Base-by-base conservation (phyloP, 495 filamentous ascomycete species). In the Neurospora sp. region DNA sequence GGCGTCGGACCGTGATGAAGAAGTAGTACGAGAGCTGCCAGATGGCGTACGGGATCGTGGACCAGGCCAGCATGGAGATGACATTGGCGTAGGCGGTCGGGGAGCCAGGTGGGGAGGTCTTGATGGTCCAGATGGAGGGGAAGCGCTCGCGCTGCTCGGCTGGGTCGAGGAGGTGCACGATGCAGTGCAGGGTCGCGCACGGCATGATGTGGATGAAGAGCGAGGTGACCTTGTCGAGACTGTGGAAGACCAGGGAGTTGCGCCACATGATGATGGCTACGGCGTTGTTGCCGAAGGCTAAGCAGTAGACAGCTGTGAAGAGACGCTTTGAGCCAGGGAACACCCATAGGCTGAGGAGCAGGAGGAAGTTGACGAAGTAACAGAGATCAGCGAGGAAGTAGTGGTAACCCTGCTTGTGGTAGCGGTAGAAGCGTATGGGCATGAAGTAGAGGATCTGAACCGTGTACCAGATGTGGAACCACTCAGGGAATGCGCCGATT, bases 201-300 rank as follows among this genome's bases (percentile, higher is more conserved):
- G 96, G 96, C 94, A 98, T 98, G 77, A 99, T 97, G 83, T 99
- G 96, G 76, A 99, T 97, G 84, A 99, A 98, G 38, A 98, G 91
- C 85, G 92, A 94, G 42, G 93, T 94, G 71, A 97, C 85, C 81
- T 99, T 99, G 84, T 99, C 96, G 81, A 98, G 89, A 74, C 92
- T 94, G 83, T 99, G 96, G 84, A 99, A 98, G 44, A 99, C 96
- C 82, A 99, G 87, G 27, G 94, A 97, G 81, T 99, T 99, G 72
- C 96, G 90, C 96, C 96, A 99, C 95, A 99, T 98, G 74, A 96
- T 96, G 81, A 99, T 98, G 20, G 96, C 96, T 70, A 96, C 90
- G 69, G 96, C 96, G 79, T 99, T 99, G 82, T 99, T 99, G 72
- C 96, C 96, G 74, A 91, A 94, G 20, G 94, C 92, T 71, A 99